phyloP scores from a whole-genome alignment of 148 eudicot species.

The Pouteria glomerata region DNA sequence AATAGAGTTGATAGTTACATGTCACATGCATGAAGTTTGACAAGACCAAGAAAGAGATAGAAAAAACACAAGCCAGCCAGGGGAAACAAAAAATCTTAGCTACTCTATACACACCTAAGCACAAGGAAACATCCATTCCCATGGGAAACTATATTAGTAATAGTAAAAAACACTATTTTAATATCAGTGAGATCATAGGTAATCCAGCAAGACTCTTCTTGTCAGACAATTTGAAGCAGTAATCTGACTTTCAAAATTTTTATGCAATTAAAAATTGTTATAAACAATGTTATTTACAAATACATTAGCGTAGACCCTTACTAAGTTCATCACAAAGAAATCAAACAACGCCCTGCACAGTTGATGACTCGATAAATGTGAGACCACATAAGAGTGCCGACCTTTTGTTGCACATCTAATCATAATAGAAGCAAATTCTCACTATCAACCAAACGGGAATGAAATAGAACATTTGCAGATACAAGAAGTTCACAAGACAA shows the following conservation, averaged over 20 bases:
- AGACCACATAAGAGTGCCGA: not conserved
- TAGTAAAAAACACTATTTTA: no score
- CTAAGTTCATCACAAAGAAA: not conserved
- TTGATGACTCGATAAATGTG: not conserved
- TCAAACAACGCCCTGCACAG: not conserved
- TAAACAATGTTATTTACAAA: not conserved
- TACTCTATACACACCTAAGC: not conserved
- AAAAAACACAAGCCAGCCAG: not conserved
- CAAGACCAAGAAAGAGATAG: not conserved
- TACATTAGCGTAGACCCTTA: not conserved
- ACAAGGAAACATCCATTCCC: not conserved
- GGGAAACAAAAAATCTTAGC: not conserved
- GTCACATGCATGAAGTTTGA: not conserved
- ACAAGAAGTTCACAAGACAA: no score
- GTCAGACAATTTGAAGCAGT: not conserved
- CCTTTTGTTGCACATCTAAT: not conserved
- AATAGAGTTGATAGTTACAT: not conserved
- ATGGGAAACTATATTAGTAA: not conserved
- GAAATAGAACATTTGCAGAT: no score
- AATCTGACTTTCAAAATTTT: not conserved
- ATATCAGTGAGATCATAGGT: no score
- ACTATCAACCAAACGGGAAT: not conserved
- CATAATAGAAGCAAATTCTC: not conserved
- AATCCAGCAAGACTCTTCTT: no score
- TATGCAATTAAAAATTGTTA: not conserved